Percentiles rank a stretch among this genome's conserved stretches.
Conservation (phyloP, 2,329 filamentous ascomycete species). For the Colletotrichum lentis region DNA sequence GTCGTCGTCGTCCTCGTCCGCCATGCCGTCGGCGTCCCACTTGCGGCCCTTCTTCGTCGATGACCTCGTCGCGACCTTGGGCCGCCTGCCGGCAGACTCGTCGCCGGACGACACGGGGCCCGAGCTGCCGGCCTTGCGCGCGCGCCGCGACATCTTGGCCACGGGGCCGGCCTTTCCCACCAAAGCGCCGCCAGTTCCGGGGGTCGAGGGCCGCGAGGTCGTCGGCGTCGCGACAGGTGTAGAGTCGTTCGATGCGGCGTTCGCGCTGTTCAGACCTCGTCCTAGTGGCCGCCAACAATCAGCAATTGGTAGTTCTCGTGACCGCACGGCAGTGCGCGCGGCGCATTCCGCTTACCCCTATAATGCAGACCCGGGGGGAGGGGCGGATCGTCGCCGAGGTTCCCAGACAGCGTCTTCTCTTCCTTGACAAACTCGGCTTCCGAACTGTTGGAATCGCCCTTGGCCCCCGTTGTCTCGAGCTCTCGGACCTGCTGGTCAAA, state of each 20-base stretch:
- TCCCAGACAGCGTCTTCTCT: conserved; percentile 48
- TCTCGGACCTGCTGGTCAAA: conserved; percentile 93
- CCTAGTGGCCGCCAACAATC: conserved; percentile 37
- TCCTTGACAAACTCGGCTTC: conserved; percentile 46
- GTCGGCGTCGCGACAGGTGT: conserved; percentile 76
- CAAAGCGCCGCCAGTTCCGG: conserved; percentile 71
- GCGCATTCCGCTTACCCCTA: conserved; percentile 31
- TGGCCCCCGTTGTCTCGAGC: conserved; percentile 67
- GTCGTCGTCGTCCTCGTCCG: conserved; percentile 81
- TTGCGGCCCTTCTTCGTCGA: conserved; percentile 83
- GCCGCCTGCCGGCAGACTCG: conserved; percentile 70
- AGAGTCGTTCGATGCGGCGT: conserved; percentile 67
- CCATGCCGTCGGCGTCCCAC: conserved; percentile 90
- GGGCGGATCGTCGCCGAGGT: conserved; percentile 51
- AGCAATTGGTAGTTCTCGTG: conserved; percentile 3
- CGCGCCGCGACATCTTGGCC: conserved; percentile 80
- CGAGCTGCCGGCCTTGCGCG: conserved; percentile 74
- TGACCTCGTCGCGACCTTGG: conserved; percentile 62
- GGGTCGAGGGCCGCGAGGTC: conserved; percentile 81
- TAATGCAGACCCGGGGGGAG: conserved; percentile 40
- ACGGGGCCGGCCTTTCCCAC: conserved; percentile 78
- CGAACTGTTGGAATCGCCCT: conserved; percentile 42
- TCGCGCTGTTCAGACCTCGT: conserved; percentile 47
- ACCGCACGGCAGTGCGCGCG: not conserved
- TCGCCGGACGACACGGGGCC: conserved; percentile 82